phyloP scores from a whole-genome alignment of 1,284 basidiomycete genomes.

The Athelia sp. region DNA sequence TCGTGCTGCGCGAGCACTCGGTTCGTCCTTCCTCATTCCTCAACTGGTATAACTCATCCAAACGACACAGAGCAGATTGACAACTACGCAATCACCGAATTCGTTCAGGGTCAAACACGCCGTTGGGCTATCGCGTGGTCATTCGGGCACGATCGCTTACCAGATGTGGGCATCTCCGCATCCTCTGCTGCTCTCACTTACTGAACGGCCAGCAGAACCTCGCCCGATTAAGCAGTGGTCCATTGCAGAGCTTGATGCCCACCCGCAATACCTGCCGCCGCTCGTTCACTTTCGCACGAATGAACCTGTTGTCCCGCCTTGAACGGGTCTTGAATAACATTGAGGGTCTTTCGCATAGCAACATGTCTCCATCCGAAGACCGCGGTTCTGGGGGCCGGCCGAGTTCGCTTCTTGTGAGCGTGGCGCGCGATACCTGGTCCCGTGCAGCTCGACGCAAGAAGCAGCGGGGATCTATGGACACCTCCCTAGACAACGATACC shows the following conservation, averaged over 20 bases:
- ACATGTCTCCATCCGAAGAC: no score
- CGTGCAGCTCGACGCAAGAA: no score
- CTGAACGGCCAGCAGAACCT: background rate
- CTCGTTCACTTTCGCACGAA: background rate
- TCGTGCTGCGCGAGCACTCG: conserved; percentile 42
- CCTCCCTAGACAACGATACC: no score
- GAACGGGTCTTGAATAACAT: background rate
- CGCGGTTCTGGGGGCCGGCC: no score
- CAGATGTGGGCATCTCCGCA: conserved; percentile 43
- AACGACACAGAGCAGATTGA: conserved; percentile 45
- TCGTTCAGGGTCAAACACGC: conserved; percentile 80
- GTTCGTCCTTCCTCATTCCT: conserved; percentile 18
- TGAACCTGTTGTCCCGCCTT: background rate
- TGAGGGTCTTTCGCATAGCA: background rate
- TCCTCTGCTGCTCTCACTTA: background rate
- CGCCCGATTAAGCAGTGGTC: no score
- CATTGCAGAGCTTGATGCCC: no score
- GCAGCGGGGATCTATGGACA: no score
- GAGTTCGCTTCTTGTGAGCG: no score
- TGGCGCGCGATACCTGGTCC: no score
- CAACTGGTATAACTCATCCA: background rate
- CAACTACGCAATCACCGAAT: conserved; percentile 83
- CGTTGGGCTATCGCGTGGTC: conserved; percentile 93
- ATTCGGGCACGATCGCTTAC: conserved; percentile 54
- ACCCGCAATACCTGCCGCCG: background rate